Evolutionary conservation across 345 rosid genomes (phyloP), one percentile per base, ranked within the genome.

Genomic region (Carallia pectinifolia): DNA sequence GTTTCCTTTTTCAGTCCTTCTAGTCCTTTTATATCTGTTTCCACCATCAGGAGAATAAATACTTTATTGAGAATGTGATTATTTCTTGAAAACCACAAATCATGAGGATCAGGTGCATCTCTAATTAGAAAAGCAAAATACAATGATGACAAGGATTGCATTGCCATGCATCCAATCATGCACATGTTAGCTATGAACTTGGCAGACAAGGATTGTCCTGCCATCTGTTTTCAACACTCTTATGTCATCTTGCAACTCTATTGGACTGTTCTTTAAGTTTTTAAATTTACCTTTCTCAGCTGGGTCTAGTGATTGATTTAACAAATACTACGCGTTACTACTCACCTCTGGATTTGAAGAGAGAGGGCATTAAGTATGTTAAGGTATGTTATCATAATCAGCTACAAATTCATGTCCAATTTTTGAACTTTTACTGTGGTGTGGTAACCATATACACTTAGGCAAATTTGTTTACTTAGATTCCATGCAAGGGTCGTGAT

Each of bases 271-370:
- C 34, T 27, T 56, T 56, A 8, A 30, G 31, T 7, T 56, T 23
- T 30, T 30, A 56, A 19, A 23, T 27, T 56, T 10, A 3, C 60
- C 29, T 64, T 66, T 75, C 73, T 40, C 90, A 96, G 99, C 90
- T 96, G 79, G 99, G 97, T 73, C 81, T 96, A 71, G 99, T 96
- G 79, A 92, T 96, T 70, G 99, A 96, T 88, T 84, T 96, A 85
- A 96, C 99, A 59, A 96, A 96, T 85, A 92, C 99, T 55, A 76
- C 81, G 37, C 96, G 96, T 54, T 92, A 96, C 85, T 96, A 96
- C 82, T 75, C 82, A 71, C 74, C 89, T 16, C 4, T 67, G 30
- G 98, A 92, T 76, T 80, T 96, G 84, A 88, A 89, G 87, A 90
- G 77, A 72, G 93, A 88, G 6, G 96, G 92, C 67, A 96, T 96